These are phyloP conservation scores for Otatea glauca DNA, from an alignment of 176 grass and related monocot genomes.

Conservation along the genomic window DNA sequence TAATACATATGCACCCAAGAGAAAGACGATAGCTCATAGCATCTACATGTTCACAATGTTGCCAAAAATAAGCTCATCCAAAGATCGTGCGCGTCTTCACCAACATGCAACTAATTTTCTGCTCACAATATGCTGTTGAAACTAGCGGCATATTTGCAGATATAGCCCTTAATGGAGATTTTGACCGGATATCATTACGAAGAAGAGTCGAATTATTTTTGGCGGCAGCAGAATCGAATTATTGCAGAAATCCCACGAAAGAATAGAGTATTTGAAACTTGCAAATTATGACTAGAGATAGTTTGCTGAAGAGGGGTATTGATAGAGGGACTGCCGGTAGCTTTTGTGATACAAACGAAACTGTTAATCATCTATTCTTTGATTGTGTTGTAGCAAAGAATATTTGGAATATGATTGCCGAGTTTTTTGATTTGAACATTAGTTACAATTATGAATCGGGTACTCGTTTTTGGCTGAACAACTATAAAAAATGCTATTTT, in stretches of 20 bases:
- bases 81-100: not conserved
- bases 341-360: no score
- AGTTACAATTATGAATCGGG: no score
- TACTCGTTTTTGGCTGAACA: no score
- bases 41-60: not conserved
- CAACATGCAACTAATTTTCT: not conserved
- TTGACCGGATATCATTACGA: not conserved
- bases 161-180: not conserved
- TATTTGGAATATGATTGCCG: no score
- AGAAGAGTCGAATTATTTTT: not conserved
- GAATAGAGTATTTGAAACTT: not conserved
- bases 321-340: no score
- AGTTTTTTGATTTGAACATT: no score
- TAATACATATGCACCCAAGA: not conserved
- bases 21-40: not conserved
- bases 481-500: no score
- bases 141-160: not conserved
- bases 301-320: no score
- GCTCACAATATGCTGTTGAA: not conserved
- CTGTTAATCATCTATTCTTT: no score
- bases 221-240: not conserved
- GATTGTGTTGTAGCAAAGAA: no score
- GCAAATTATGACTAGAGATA: no score
- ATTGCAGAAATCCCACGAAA: conserved; percentile 14
- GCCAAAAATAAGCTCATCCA: not conserved